A percentile compares a stretch with the other conserved stretches of the same genome.
phyloP scores from a whole-genome alignment of 208 protist species.

The Acanthamoeba healyi region DNA sequence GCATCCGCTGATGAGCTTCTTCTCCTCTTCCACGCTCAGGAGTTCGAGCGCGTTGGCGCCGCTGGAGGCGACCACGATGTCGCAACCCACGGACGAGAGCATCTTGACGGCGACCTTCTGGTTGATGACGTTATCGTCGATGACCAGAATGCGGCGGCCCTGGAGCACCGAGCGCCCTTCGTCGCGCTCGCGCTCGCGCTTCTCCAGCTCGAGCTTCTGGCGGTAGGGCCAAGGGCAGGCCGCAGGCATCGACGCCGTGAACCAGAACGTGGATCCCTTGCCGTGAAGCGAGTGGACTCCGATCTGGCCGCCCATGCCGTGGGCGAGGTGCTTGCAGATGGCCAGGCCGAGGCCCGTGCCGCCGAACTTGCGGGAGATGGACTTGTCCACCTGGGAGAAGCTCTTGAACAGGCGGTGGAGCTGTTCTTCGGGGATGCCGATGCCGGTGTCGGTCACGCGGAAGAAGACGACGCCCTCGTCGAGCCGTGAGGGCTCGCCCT shows the following conservation, averaged over 20 bases:
- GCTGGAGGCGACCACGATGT: not conserved
- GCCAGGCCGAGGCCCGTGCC: conserved; percentile 55
- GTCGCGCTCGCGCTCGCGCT: not conserved
- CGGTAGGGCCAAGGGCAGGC: not conserved
- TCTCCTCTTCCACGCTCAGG: not conserved
- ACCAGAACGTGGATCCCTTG: conserved; percentile 28
- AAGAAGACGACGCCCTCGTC: conserved; percentile 13
- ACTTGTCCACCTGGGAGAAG: conserved; percentile 52
- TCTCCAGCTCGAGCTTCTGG: not conserved
- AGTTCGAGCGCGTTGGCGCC: not conserved
- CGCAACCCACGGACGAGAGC: conserved; percentile 47
- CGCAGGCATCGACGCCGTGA: not conserved
- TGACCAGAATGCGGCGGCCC: conserved; percentile 21
- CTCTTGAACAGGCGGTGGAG: conserved; percentile 74
- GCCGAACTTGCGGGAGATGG: conserved; percentile 41
- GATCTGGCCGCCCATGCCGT: conserved; percentile 39
- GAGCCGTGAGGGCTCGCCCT: not conserved
- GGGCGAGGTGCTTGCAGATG: conserved; percentile 43
- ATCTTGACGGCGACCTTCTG: conserved; percentile 46
- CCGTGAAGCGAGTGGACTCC: not conserved
- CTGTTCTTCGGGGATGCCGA: conserved; percentile 79
- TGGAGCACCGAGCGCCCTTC: not conserved
- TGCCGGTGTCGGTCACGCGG: conserved; percentile 78
- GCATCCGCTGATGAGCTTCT: not conserved
- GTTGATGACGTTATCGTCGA: conserved; percentile 67